phyloP scores from a whole-genome alignment of 2,329 filamentous ascomycete genomes.

The Volutella citrinella region DNA sequence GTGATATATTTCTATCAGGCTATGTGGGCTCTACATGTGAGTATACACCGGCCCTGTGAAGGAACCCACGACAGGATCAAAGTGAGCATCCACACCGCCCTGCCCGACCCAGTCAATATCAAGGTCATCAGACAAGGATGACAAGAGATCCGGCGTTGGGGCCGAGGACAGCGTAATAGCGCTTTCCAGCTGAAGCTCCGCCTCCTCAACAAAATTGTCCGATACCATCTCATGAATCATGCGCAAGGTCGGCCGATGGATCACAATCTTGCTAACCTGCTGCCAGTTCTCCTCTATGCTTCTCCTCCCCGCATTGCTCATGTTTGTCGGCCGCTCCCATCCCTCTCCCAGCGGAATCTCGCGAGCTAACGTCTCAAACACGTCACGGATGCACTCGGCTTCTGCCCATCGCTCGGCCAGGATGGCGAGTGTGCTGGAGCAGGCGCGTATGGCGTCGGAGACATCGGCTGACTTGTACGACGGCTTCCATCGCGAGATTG shows the following conservation, averaged over 20 bases:
- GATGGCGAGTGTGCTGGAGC: conserved; percentile 8
- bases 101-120: no score
- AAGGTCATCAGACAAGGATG: no score
- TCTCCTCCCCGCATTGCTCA: not conserved
- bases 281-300: conserved; percentile 4
- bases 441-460: conserved; percentile 8
- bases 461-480: conserved; percentile 7
- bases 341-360: conserved; percentile 5
- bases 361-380: conserved; percentile 6
- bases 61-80: no score
- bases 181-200: not conserved
- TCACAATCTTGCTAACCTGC: conserved; percentile 3
- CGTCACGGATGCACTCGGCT: conserved; percentile 6
- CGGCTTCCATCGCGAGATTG: conserved; percentile 1
- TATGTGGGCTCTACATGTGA: no score
- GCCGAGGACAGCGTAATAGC: no score
- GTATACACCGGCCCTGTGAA: no score
- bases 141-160: no score
- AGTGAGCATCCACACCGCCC: no score
- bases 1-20: no score
- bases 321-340: conserved; percentile 1
- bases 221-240: conserved; percentile 8
- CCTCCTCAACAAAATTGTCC: conserved; percentile 3
- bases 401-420: conserved; percentile 8
- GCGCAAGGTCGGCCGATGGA: conserved; percentile 6